Percentiles rank a stretch among this genome's conserved stretches.
Conservation (phyloP, 164 flowering plant genomes). For the Protea cynaroides region DNA sequence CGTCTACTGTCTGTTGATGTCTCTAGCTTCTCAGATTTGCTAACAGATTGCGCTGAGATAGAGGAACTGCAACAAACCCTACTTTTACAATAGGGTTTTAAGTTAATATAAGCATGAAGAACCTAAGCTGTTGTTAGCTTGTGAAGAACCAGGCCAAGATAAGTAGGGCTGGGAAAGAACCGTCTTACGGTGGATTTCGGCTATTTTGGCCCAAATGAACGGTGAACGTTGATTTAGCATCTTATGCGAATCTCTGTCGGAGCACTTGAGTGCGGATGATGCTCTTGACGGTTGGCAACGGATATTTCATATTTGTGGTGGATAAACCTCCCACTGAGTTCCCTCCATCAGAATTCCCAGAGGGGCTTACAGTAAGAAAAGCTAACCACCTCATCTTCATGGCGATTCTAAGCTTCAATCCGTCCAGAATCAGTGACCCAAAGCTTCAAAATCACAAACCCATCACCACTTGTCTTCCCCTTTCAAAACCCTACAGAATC, state of each 20-base stretch:
- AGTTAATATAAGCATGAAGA: neutral
- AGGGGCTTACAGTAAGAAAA: neutral
- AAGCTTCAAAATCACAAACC: conserved; percentile 26
- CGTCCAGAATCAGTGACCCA: conserved; percentile 45
- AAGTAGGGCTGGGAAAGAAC: too few species aligned
- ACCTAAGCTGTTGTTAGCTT: too few species aligned
- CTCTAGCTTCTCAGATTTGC: neutral
- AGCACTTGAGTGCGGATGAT: too few species aligned
- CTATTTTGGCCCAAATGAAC: too few species aligned
- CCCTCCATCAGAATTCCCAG: neutral
- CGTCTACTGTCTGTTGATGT: neutral
- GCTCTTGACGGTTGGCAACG: conserved; percentile 13
- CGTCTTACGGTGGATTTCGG: too few species aligned
- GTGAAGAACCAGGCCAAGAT: too few species aligned
- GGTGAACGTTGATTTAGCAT: too few species aligned
- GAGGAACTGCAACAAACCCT: neutral
- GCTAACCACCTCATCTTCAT: conserved; percentile 24
- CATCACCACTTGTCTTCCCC: conserved; percentile 25
- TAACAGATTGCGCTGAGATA: neutral
- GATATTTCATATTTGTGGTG: conserved; percentile 26
- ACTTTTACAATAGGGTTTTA: neutral
- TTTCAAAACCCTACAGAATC: conserved; percentile 30
- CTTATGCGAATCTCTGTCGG: too few species aligned
- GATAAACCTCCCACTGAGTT: conserved; percentile 15
- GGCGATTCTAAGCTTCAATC: conserved; percentile 64